Percentiles rank a stretch among this genome's conserved stretches.
Conservation (phyloP, 2,329 filamentous ascomycete species). For the Falciphora oryzae region DNA sequence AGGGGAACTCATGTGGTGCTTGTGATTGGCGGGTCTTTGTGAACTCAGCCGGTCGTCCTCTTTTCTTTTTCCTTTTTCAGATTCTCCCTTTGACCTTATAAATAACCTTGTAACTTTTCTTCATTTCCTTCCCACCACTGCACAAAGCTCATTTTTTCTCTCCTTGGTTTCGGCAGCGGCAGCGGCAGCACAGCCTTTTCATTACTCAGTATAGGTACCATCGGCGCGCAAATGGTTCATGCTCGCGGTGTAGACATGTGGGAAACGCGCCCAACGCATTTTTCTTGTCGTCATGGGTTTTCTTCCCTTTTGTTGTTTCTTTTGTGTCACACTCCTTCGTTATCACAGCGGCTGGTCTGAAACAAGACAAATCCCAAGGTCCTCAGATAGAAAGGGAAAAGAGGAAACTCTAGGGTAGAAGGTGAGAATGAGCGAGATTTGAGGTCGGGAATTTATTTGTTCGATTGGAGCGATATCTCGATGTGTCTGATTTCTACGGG, state of each 20-base stretch:
- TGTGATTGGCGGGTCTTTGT: not conserved
- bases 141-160: not conserved
- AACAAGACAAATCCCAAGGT: too few relatives aligned
- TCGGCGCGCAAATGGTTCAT: not conserved
- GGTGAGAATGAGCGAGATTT: too few relatives aligned
- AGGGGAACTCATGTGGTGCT: not conserved
- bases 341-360: too few relatives aligned
- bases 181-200: not conserved
- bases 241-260: not conserved
- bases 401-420: too few relatives aligned
- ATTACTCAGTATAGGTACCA: not conserved
- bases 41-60: not conserved
- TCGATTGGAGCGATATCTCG: too few relatives aligned
- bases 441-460: too few relatives aligned
- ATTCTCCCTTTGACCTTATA: not conserved
- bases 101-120: slow-evolving; percentile 1
- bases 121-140: not conserved
- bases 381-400: too few relatives aligned
- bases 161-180: not conserved
- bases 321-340: not conserved
- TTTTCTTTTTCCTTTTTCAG: not conserved
- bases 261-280: not conserved
- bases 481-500: too few relatives aligned
- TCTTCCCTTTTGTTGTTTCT: too few relatives aligned
- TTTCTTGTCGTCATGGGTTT: not conserved